Base-by-base conservation (phyloP, 106 monocot species). In the Amphibolis antarctica region DNA sequence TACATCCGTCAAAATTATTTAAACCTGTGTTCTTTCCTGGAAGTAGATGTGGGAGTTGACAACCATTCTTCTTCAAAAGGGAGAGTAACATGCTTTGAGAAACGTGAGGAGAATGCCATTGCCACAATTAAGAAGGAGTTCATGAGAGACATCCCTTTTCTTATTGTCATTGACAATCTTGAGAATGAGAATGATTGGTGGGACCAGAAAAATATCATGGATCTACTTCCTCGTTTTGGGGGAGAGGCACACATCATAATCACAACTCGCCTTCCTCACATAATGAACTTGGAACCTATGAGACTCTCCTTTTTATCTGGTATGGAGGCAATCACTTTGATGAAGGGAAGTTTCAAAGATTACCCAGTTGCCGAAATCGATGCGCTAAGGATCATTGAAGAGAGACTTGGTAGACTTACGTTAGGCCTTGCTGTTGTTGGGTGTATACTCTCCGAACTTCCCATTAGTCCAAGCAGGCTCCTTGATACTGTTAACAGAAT, bases 181-280 rank as follows among this genome's bases (percentile, higher is more conserved):
- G 93, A 94, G 63, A 86, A 62, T 47, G 93, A 94, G 72, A 84
- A 83, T 27, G 93, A 93, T 56, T 93, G 93, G 93, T 93, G 88
- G 88, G 93, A 93, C 60, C 60, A 68, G 24, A 88, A 76, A 66
- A 73, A 75, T 48, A 23, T 93, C 42, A 83, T 79, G 71, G 93
- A 93, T 71, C 72, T 94, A 58, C 79, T 94, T 10, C 93, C 93
- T 15, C 81, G 80, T 0, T 88, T 94, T 63, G 83, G 89, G 30
- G 83, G 85, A 11, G 86, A 94, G 67, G 78, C 93, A 26, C 93
- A 94, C 61, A 76, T 94, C 76, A 83, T 94, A 62, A 84, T 94
- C 51, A 83, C 89, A 11, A 89, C 89, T 9, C 86, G 86, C 10
- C 81, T 94, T 64, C 70, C 89, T 24, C 80, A 58, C 1, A 74